Base-by-base conservation (phyloP, 1,139 yeast genomes). In the Candida dubliniensis region DNA sequence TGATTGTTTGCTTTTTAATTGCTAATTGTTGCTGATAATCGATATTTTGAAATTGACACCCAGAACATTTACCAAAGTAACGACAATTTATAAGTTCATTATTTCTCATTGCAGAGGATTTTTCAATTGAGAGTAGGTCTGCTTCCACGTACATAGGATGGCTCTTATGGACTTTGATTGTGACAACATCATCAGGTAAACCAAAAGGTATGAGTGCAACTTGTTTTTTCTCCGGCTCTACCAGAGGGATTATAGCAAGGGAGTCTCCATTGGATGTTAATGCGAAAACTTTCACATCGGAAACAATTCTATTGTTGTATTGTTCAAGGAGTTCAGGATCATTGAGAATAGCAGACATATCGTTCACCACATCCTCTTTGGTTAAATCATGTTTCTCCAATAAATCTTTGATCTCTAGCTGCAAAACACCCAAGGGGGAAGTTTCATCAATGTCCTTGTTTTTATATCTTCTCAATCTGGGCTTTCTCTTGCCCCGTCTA, bases 21-120 rank as follows among this genome's bases (percentile, higher is more conserved):
- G 66, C 68, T 46, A 93, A 71, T 63, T 93, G 98, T 40, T 81
- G 76, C 0, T 74, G 74, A 61, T 93, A 93, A 2, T 78, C 73
- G 25, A 90, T 71, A 65, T 82, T 82, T 63, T 93, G 99, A 62
- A 83, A 89, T 64, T 93, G 99, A 63, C 98, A 91, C 5, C 99
- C 99, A n/a, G 77, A 71, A 54, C 79, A 74, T 47, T 68, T 69
- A 7, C 79, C 79, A 56, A 74, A 74, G 53, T 74, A 74, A 44
- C 61, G 58, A 56, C 79, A 74, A 34, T 62, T 62, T 44, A 72
- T 71, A 42, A 87, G 76, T 11, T 58, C 49, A 44, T 74, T 72
- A 42, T 88, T 80, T 49, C 88, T 69, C 38, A 68, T 58, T 0
- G 63, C 53, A 1, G 91, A 74, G 2, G 74, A 59, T 4, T 57